Conservation (phyloP, 2,329 filamentous ascomycete genomes). For the Colletotrichum sp. region DNA sequence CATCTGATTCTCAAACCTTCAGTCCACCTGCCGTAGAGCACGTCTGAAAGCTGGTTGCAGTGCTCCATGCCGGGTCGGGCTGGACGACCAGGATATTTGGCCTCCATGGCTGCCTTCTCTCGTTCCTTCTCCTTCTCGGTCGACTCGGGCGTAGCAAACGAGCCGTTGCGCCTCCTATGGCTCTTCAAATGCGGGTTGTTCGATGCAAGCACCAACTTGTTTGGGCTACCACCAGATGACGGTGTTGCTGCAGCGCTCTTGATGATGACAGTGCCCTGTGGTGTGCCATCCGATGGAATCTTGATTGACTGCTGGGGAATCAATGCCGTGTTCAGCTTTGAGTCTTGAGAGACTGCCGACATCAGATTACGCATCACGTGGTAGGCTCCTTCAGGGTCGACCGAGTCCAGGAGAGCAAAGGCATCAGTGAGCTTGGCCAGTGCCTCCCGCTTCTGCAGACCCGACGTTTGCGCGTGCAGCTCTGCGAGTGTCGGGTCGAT, state of each 20-base stretch:
- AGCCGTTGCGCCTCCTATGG: slow-evolving; percentile 70
- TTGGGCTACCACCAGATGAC: slow-evolving; percentile 40
- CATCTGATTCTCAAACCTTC: slow-evolving; percentile 79
- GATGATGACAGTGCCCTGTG: slow-evolving; percentile 62
- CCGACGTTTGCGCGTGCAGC: slow-evolving; percentile 78
- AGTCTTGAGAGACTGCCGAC: slow-evolving; percentile 72
- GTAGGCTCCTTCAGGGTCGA: slow-evolving; percentile 90
- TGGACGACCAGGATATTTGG: slow-evolving; percentile 60
- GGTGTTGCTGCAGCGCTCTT: slow-evolving; percentile 45
- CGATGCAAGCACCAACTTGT: slow-evolving; percentile 77
- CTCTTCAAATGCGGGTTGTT: slow-evolving; percentile 86
- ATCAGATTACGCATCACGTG: slow-evolving; percentile 81
- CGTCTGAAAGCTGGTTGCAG: slow-evolving; percentile 85
- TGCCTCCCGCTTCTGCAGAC: slow-evolving; percentile 75
- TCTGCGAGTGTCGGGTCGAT: slow-evolving; percentile 86
- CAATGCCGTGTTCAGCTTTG: slow-evolving; percentile 63
- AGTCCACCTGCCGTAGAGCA: slow-evolving; percentile 89
- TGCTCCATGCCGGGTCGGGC: slow-evolving; percentile 84
- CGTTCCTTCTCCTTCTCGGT: slow-evolving; percentile 50
- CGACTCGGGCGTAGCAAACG: slow-evolving; percentile 34
- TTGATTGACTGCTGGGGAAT: slow-evolving; percentile 44
- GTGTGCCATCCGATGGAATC: slow-evolving; percentile 47
- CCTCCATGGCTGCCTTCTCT: slow-evolving; percentile 53
- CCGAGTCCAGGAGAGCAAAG: slow-evolving; percentile 80
- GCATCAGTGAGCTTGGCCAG: slow-evolving; percentile 84